Base-by-base conservation (phyloP, 2,329 filamentous ascomycete genomes). In the Cordyceps farinosa region DNA sequence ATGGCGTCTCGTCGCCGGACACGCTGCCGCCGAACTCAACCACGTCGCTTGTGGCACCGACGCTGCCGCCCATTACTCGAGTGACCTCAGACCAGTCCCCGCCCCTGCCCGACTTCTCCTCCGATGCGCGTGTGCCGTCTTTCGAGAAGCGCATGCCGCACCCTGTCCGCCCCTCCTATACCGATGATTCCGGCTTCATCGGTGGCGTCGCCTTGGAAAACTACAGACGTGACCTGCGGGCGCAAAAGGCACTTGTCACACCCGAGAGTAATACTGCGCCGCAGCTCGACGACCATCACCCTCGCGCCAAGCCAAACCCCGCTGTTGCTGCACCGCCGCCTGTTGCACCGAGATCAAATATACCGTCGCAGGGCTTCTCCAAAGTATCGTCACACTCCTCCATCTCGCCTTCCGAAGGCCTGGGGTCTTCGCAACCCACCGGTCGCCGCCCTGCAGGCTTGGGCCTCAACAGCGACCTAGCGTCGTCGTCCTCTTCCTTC, bases 161-260 rank as follows among this genome's bases (percentile, higher is more conserved):
- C 58, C 70, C 73, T 38, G 72, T 69, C 36, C 71, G 70, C 38
- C 72, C 74, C 3, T 70, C 72, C 3, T 73, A 78, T 58, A 77
- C 72, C 56, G 71, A 72, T 7, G 74, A 77, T 30, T 76, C 78
- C 1, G 76, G 80, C 13, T 86, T 86, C 68, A 81, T 86, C 56
- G 84, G 84, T 17, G 84, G 84, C 3, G 72, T 84, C 13, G 82
- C 83, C 3, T 71, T 86, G 64, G 75, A 77, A 66, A 84, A 85
- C 53, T 81, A 82, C 52, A 79, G 79, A 27, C 77, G 78, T 50
- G 78, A 77, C 17, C 65, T 72, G 44, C 68, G 72, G 47, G 67
- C 68, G 30, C 71, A 70, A 59, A 53, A 66, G 56, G 11, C 65
- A 64, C 34, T 69, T 68, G 50, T 64, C 62, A 11, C 48, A 62